phyloP scores from a whole-genome alignment of 31 red algal species.

The Porphyra umbilicalis region DNA sequence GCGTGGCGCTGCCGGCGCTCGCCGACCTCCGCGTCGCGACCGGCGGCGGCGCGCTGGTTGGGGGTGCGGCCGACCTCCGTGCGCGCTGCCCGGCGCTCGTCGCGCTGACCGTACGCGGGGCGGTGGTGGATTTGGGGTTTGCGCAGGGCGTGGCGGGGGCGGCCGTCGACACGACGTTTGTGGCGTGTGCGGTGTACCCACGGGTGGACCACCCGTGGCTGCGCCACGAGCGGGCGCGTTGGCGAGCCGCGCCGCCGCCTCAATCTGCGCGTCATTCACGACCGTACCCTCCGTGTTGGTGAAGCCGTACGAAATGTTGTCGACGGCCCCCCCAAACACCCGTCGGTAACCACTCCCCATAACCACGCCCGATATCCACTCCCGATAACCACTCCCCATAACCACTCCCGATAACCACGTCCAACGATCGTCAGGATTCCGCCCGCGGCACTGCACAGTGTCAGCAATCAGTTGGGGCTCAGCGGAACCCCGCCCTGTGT shows the following conservation, averaged over 20 bases:
- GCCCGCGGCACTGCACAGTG: too few relatives aligned
- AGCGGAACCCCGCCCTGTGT: too few relatives aligned
- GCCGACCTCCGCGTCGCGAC: background rate
- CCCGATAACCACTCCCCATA: too few relatives aligned
- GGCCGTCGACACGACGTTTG: background rate
- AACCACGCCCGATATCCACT: too few relatives aligned
- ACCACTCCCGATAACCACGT: too few relatives aligned
- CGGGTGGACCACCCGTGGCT: background rate
- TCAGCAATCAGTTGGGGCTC: too few relatives aligned
- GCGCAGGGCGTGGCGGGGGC: background rate
- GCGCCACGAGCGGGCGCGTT: conserved; percentile 41
- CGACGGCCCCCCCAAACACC: too few relatives aligned
- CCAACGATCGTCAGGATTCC: too few relatives aligned
- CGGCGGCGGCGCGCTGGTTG: background rate
- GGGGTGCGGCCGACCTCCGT: background rate
- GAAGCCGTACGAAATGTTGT: conserved; percentile 84
- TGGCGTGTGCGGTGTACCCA: background rate
- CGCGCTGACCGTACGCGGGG: background rate
- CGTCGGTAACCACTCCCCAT: too few relatives aligned
- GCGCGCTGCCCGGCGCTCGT: background rate
- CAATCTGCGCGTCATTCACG: conserved; percentile 45
- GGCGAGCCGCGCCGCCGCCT: conserved; percentile 64
- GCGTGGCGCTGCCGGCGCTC: background rate
- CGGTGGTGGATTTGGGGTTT: background rate
- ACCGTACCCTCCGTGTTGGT: conserved; percentile 58